Evolutionary conservation across 768 basidiomycete genomes (phyloP), one percentile per base, ranked within the genome.

Genomic region (Boletus barrowsii): DNA sequence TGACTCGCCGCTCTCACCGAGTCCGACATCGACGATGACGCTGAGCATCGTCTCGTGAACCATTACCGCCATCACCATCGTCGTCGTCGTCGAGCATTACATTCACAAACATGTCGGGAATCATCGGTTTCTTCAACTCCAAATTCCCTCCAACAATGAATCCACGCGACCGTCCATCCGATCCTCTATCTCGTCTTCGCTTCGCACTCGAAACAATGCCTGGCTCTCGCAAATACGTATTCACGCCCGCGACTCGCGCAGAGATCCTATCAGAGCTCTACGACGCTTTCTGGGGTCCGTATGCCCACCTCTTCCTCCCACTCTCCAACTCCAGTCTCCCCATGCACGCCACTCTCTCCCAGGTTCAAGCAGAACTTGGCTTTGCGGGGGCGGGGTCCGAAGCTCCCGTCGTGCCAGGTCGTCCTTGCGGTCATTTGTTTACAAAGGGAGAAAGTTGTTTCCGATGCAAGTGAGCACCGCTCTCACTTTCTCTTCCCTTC

Each of bases 391-490:
- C 80, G 10, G 84, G 81, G n/a, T 78, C 78, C 55, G 80, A 83
- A 29, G 82, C 83, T 24, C 78, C 78, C 10, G 66, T 83, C 0
- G 69, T 81, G 17, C 86, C 85, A n/a, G 90, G 88, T 10, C 77
- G 84, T 57, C 81, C 87, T 1, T 96, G 93, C 65, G 88, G 85
- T 3, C 83, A 89, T 65, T 89, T 94, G 40, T 92, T 96, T 72
- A 87, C 84, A 69, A 90, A 90, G 62, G 93, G 93, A 20, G 93
- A 97, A 70, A 86, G 87, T 62, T 93, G 93, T 62, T 96, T 94
- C 71, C 80, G 93, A 47, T 96, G 93, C 88, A 91, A 91, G 93
- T 93, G 65, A 75, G 91, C 76, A 29, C 11, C 15, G 46, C 36
- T 17, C 17, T 43, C 22, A n/a, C 51, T 22, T 47, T 15, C 17